A percentile compares a stretch with the other conserved stretches of the same genome.
phyloP scores from a whole-genome alignment of 2,329 filamentous ascomycete genomes.

The Grosmannia serpens region DNA sequence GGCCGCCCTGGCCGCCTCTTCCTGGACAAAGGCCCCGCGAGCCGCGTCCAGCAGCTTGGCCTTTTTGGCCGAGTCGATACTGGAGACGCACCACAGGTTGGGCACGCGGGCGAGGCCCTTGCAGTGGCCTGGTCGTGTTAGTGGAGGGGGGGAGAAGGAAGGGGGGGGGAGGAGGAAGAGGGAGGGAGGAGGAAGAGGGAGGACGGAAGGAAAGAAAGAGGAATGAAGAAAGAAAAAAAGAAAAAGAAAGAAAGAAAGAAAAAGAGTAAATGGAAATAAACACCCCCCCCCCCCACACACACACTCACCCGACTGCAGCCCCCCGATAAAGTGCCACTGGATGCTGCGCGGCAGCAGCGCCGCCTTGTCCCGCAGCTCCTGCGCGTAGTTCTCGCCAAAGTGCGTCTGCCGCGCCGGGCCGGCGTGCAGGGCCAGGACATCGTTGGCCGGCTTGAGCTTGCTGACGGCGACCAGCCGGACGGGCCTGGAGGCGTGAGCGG shows the following conservation, averaged over 20 bases:
- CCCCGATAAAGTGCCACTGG: constrained; percentile 94
- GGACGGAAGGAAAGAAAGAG: too few species aligned
- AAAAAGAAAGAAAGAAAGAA: background rate
- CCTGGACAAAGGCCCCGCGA: constrained; percentile 30
- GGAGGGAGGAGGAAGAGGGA: background rate
- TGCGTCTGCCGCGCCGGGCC: constrained; percentile 51
- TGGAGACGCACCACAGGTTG: constrained; percentile 86
- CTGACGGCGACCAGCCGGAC: constrained; percentile 88
- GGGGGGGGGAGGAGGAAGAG: background rate
- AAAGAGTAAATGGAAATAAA: background rate
- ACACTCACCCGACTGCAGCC: constrained; percentile 60
- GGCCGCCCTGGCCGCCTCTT: constrained; percentile 16
- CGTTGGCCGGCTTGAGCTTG: constrained; percentile 87
- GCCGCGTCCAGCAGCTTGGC: constrained; percentile 69
- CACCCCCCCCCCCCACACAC: too few species aligned
- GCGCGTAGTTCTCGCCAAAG: constrained; percentile 95
- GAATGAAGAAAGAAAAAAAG: background rate
- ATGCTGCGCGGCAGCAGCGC: constrained; percentile 64
- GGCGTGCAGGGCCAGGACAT: constrained; percentile 74
- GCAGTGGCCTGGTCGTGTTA: constrained; percentile 59
- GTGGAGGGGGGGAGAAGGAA: background rate
- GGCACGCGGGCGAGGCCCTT: constrained; percentile 74
- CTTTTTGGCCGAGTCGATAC: constrained; percentile 81
- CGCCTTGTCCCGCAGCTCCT: constrained; percentile 82
- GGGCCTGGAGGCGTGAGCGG: constrained; percentile 26